These are phyloP conservation scores for Leavenworthia alabamica DNA, from an alignment of 345 rosid species.

Conservation along the genomic window DNA sequence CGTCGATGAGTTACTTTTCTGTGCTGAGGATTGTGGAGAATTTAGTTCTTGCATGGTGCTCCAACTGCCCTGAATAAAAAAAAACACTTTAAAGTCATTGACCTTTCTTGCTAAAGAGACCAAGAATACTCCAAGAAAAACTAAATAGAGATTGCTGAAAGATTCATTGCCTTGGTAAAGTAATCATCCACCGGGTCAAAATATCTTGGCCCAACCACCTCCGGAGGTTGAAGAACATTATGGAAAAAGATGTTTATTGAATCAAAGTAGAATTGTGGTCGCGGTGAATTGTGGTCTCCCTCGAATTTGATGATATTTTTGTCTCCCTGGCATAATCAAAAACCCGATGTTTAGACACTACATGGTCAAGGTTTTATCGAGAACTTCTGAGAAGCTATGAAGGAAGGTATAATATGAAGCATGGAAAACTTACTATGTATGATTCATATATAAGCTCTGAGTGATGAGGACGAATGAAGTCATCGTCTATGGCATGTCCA, in stretches of 20 bases:
- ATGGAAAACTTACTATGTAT: conserved; percentile 50
- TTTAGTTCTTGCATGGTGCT: conserved; percentile 40
- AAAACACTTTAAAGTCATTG: conserved; percentile 32
- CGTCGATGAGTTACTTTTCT: conserved; percentile 14
- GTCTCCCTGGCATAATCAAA: conserved; percentile 65
- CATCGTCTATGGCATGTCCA: conserved; percentile 93
- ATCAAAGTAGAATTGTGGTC: conserved; percentile 96
- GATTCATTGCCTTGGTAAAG: conserved; percentile 64
- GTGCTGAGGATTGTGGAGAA: conserved; percentile 44
- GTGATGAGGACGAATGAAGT: conserved; percentile 88
- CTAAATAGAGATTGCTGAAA: conserved; percentile 1
- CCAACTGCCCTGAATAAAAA: conserved; percentile 63
- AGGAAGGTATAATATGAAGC: conserved; percentile 4
- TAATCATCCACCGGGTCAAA: conserved; percentile 59
- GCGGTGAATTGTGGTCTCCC: conserved; percentile 98
- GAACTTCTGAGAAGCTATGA: conserved; percentile 1
- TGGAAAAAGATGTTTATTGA: conserved; percentile 94
- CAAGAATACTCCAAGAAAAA: neutral
- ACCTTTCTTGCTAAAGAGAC: neutral
- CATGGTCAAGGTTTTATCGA: neutral
- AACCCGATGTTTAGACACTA: conserved; percentile 4
- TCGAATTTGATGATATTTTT: conserved; percentile 95
- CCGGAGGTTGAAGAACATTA: conserved; percentile 94
- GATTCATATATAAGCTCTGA: conserved; percentile 76
- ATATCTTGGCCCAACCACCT: conserved; percentile 49